Percentiles rank a stretch among this genome's conserved stretches.
Conservation (phyloP, 306 rosid species). For the Argentina anserina region DNA sequence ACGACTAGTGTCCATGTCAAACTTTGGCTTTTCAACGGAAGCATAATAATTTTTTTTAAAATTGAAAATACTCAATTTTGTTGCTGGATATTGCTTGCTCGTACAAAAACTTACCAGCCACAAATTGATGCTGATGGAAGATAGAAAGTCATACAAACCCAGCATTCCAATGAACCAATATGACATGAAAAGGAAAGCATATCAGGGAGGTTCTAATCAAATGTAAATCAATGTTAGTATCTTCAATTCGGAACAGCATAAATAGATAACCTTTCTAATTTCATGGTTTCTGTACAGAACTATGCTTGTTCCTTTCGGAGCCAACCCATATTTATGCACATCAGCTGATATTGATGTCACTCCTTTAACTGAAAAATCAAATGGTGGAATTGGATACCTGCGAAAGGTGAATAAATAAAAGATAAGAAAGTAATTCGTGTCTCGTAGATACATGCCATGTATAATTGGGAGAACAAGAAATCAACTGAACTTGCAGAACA, state of each 20-base stretch:
- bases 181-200: slow-evolving; percentile 35
- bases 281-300: slow-evolving; percentile 85
- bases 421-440: neutral
- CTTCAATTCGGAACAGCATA: slow-evolving; percentile 2
- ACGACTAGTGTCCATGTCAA: neutral
- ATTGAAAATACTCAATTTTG: neutral
- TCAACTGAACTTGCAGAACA: neutral
- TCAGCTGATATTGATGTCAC: slow-evolving; percentile 92
- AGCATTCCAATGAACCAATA: slow-evolving; percentile 35
- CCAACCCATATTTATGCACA: slow-evolving; percentile 96
- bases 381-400: slow-evolving; percentile 85
- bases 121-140: slow-evolving; percentile 87
- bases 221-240: slow-evolving; percentile 10
- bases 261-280: slow-evolving; percentile 74
- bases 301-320: slow-evolving; percentile 94
- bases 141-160: slow-evolving; percentile 40
- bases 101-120: slow-evolving; percentile 73
- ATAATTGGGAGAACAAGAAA: neutral
- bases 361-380: slow-evolving; percentile 86
- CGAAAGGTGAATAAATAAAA: neutral
- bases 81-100: neutral
- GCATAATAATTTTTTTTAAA: neutral
- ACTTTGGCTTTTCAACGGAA: neutral
- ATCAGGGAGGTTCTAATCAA: slow-evolving; percentile 28
- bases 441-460: neutral